These are phyloP conservation scores for Globisporangium canariense DNA, from an alignment of 352 stramenopile species.

Conservation along the genomic window DNA sequence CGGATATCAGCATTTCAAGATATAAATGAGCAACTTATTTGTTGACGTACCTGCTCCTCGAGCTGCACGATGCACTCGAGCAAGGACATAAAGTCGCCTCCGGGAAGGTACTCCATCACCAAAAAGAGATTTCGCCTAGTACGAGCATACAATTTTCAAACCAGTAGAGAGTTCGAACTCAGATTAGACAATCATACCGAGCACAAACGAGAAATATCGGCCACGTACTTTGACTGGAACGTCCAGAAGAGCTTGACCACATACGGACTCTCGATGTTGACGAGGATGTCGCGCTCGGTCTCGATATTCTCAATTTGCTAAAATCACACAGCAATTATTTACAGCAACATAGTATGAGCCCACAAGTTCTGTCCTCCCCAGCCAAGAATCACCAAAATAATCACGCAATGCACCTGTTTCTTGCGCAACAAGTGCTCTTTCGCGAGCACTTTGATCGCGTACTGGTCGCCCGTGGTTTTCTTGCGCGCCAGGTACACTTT, in stretches of 20 bases:
- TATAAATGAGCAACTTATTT: neutral
- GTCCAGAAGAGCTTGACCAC: constrained; percentile 91
- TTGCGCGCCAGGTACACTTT: constrained; percentile 87
- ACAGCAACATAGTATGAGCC: neutral
- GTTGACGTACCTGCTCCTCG: constrained; percentile 62
- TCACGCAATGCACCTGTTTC: constrained; percentile 57
- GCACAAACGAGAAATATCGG: neutral
- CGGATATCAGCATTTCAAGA: neutral
- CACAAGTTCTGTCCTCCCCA: neutral
- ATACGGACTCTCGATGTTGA: constrained; percentile 85
- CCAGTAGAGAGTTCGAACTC: constrained; percentile 14
- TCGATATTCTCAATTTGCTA: constrained; percentile 79
- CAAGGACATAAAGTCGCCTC: constrained; percentile 89
- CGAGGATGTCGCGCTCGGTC: constrained; percentile 86
- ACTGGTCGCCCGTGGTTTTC: constrained; percentile 86
- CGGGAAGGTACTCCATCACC: constrained; percentile 90
- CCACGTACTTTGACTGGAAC: constrained; percentile 84
- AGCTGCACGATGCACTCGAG: constrained; percentile 86
- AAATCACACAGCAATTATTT: neutral
- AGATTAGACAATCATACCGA: no score
- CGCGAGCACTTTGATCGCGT: constrained; percentile 89
- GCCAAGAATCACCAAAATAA: neutral
- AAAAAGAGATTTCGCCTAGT: constrained; percentile 71
- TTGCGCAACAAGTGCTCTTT: constrained; percentile 88
- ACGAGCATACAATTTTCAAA: constrained; percentile 1